Percentiles rank a stretch among this genome's conserved stretches.
Evolutionary conservation across 129 eudicot species (phyloP).

Genomic region (Helichrysum umbraculigerum): DNA sequence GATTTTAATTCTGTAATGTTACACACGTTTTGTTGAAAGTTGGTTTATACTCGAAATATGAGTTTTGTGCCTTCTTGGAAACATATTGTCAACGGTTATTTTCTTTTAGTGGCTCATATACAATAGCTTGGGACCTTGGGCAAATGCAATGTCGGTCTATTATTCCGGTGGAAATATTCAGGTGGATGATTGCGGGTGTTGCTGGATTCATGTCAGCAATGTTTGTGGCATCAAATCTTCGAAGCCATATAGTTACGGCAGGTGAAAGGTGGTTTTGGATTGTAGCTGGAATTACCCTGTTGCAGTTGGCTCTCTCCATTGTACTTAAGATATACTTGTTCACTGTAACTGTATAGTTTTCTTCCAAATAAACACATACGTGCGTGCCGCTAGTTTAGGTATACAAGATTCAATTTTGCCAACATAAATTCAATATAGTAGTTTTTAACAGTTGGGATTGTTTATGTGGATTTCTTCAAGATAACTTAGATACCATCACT

Average conservation of each 20-base stretch:
- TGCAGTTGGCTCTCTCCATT: conserved; percentile 16
- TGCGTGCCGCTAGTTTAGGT: background rate
- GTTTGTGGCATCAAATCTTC: conserved; percentile 12
- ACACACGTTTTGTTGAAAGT: background rate
- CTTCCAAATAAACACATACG: background rate
- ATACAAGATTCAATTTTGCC: background rate
- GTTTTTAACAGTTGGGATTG: background rate
- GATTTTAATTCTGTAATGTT: background rate
- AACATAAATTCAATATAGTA: background rate
- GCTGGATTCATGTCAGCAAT: conserved; percentile 18
- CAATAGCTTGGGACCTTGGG: background rate
- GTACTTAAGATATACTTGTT: conserved; percentile 14
- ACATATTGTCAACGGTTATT: background rate
- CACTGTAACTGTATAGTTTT: conserved; percentile 14
- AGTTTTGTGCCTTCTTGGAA: background rate
- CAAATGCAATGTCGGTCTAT: conserved; percentile 7
- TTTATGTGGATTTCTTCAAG: background rate
- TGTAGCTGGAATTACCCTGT: background rate
- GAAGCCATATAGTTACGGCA: conserved; percentile 3
- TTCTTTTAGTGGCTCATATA: background rate
- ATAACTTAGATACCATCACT: background rate
- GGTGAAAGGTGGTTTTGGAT: conserved; percentile 13
- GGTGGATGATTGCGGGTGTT: conserved; percentile 6
- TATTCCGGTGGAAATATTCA: conserved; percentile 16
- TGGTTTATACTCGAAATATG: background rate